Evolutionary conservation across 2,329 filamentous ascomycete genomes (phyloP).

Genomic region (Neofusicoccum cordaticola): DNA sequence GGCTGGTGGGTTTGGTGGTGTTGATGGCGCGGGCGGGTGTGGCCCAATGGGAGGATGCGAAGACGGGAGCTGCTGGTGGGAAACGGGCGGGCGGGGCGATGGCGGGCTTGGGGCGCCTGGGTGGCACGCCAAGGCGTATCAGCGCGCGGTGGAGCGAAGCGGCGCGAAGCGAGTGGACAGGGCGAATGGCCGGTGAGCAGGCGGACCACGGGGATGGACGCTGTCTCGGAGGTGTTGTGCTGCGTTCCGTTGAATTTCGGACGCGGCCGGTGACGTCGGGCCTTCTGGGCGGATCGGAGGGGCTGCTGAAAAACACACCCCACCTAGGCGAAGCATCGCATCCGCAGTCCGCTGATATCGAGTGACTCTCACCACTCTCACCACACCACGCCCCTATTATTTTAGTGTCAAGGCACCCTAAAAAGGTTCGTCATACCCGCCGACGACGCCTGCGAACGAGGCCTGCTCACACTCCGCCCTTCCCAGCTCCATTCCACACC

Average conservation of each 20-base stretch:
- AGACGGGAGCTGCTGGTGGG: background rate
- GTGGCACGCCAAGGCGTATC: background rate
- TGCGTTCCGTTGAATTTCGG: background rate
- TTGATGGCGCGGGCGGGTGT: background rate
- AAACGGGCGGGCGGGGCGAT: background rate
- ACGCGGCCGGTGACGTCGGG: constrained; percentile 13
- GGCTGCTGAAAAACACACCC: background rate
- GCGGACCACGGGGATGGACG: background rate
- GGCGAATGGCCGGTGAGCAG: background rate
- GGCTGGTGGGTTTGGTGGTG: background rate
- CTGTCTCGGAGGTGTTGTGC: background rate
- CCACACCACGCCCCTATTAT: constrained; percentile 2
- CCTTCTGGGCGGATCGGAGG: background rate
- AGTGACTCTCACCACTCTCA: constrained; percentile 11
- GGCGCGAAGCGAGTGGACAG: background rate
- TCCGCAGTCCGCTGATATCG: constrained; percentile 15
- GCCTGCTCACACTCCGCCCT: background rate
- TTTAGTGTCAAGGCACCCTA: background rate
- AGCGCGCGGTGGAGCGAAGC: constrained; percentile 2
- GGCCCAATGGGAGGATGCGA: background rate
- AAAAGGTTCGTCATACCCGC: background rate
- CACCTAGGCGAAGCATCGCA: background rate
- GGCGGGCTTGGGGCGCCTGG: background rate
- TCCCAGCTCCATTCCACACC: background rate
- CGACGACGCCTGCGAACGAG: background rate